Conservation (phyloP, 2,329 filamentous ascomycete genomes). For the Ramularia collo-cygni region DNA sequence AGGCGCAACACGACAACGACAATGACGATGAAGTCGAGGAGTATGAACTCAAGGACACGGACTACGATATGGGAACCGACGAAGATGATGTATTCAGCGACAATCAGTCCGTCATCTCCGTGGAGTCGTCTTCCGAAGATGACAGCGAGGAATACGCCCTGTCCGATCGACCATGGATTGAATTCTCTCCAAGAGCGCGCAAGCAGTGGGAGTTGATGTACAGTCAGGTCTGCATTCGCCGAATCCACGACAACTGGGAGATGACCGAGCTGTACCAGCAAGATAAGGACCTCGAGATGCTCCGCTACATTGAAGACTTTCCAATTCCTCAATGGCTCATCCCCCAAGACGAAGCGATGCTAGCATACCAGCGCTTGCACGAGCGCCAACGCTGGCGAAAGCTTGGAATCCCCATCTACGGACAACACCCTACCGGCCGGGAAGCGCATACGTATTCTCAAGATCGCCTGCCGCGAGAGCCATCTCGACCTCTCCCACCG, state of each 20-base stretch:
- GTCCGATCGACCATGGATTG: slow-evolving; percentile 19
- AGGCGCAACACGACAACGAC: slow-evolving; percentile 6
- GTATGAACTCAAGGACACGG: slow-evolving; percentile 15
- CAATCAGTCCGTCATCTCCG: slow-evolving; percentile 20
- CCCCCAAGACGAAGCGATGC: slow-evolving; percentile 14
- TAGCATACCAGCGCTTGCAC: slow-evolving; percentile 18
- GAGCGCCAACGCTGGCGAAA: slow-evolving; percentile 23
- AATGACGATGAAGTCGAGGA: slow-evolving; percentile 15
- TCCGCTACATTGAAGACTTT: slow-evolving; percentile 24
- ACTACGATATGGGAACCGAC: slow-evolving; percentile 10
- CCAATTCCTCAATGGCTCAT: slow-evolving; percentile 26
- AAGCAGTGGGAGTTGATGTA: slow-evolving; percentile 23
- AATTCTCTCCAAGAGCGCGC: slow-evolving; percentile 15
- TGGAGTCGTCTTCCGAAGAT: slow-evolving; percentile 8
- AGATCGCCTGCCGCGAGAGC: background rate
- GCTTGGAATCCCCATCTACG: slow-evolving; percentile 23
- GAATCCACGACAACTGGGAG: slow-evolving; percentile 20
- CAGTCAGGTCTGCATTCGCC: slow-evolving; percentile 11
- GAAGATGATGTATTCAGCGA: slow-evolving; percentile 17
- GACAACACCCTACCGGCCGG: slow-evolving; percentile 5
- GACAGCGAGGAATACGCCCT: slow-evolving; percentile 7
- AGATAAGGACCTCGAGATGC: slow-evolving; percentile 24
- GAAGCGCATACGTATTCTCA: background rate
- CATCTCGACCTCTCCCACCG: background rate
- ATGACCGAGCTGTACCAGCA: slow-evolving; percentile 25